Evolutionary conservation across 2,329 filamentous ascomycete species (phyloP).

Genomic region (Cryphonectria japonica): DNA sequence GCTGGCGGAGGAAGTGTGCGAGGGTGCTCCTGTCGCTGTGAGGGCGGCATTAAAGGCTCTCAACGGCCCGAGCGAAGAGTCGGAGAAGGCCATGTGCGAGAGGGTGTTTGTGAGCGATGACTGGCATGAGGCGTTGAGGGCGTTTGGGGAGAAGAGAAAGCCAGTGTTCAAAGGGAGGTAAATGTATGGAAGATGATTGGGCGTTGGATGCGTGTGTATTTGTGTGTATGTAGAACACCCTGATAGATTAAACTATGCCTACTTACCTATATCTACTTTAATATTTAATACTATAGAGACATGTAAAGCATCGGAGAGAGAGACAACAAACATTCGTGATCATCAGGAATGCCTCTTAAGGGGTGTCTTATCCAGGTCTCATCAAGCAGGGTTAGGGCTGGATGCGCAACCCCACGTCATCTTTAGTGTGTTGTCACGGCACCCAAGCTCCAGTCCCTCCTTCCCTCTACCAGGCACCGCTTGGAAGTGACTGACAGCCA

Average conservation of each 20-base stretch:
- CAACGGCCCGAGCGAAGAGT: conserved; percentile 68
- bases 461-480: neutral
- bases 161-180: conserved; percentile 58
- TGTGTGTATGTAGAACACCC: neutral
- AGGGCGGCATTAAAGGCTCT: conserved; percentile 81
- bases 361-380: neutral
- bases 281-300: neutral
- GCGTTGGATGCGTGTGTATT: too few species aligned
- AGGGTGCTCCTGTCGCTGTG: conserved; percentile 78
- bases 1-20: conserved; percentile 82
- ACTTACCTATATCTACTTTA: neutral
- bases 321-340: neutral
- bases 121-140: conserved; percentile 81
- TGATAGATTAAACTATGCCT: neutral
- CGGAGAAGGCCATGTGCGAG: conserved; percentile 86
- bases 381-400: neutral
- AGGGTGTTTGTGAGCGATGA: conserved; percentile 83
- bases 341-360: neutral
- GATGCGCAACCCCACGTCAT: neutral
- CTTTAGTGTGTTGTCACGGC: neutral
- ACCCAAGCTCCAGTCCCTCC: neutral
- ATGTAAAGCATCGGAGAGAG: neutral
- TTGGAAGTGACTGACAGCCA: neutral
- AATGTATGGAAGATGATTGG: neutral
- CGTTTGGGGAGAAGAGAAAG: conserved; percentile 72